Percentiles rank a stretch among this genome's conserved stretches.
These are phyloP conservation scores for Emydomyces testavorans DNA, from an alignment of 2,329 filamentous ascomycete genomes.

Conservation along the genomic window DNA sequence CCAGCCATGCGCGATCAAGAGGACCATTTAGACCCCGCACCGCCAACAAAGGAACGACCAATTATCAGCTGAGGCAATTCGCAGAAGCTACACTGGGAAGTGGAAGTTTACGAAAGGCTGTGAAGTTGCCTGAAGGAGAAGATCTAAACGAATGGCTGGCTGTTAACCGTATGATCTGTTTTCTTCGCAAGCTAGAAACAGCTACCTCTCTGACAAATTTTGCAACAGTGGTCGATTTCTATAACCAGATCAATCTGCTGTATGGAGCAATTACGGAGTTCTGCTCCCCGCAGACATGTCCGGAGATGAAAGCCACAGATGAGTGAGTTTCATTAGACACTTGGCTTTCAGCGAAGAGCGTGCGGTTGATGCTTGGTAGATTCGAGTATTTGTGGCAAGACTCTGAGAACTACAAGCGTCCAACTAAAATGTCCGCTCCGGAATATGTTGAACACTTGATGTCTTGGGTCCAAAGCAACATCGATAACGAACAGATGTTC, in stretches of 20 bases:
- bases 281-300: constrained; percentile 91
- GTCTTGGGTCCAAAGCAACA: constrained; percentile 88
- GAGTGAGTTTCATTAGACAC: constrained; percentile 48
- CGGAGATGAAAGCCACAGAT: constrained; percentile 99
- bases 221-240: constrained; percentile 84
- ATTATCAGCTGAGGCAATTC: constrained; percentile 92
- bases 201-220: constrained; percentile 5
- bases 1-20: constrained; percentile 72
- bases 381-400: constrained; percentile 99
- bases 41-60: constrained; percentile 72
- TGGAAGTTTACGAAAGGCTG: constrained; percentile 87
- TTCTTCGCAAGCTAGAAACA: not conserved
- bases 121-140: constrained; percentile 92
- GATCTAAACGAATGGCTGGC: constrained; percentile 97
- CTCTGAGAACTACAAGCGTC: constrained; percentile 80
- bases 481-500: constrained; percentile 90
- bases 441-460: constrained; percentile 97
- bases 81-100: constrained; percentile 93
- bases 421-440: constrained; percentile 94
- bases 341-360: not conserved
- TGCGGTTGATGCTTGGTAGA: constrained; percentile 33
- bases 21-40: constrained; percentile 86
- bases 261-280: constrained; percentile 99
- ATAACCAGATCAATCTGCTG: constrained; percentile 98
- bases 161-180: constrained; percentile 63